Evolutionary conservation across 177 flowering plant species (phyloP), one percentile per base, ranked within the genome.

Genomic region (Tripterygium wilfordii): DNA sequence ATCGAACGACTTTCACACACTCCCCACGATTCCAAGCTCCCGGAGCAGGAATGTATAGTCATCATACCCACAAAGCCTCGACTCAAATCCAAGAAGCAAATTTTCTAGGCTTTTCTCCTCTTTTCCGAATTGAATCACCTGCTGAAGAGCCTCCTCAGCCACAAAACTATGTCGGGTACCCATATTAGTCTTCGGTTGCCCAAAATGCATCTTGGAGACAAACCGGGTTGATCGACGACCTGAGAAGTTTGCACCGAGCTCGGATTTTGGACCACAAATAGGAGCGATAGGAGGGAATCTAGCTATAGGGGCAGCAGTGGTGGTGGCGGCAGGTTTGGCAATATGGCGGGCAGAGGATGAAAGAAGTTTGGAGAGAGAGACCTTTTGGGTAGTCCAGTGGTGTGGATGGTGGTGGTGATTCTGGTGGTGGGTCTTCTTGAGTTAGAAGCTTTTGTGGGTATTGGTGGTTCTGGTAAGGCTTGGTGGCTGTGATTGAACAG

Each of bases 21-120:
- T 87, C 88, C 23, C 95, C 92, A 1, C 79, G 48, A 50, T 89
- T 89, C 99, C 99, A 5, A 89, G 71, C 63, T 87, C 99, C 14
- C 95, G 53, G 10, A 92, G 65, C 61, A 92, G 46, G 56, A 74
- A 92, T 0, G 70, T 67, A 51, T 89, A 92, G 53, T 92, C 99
- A 14, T 92, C 90, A 0, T 88, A 49, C 18, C 89, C 83, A 28
- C 70, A 71, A 20, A 92, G 79, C 65, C 54, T 64, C 8, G 76
- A 42, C 43, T 72, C 79, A 45, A 70, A 87, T 19, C 24, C 42
- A 22, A 51, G 37, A 47, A 89, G 54, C 10, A 83, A 47, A 36
- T 15, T 39, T 1, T 79, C 85, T 0, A 89, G 16, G 5, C 59
- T 30, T 1, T 22, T 22, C 0, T 48, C 69, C 17, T 79, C 75